Base-by-base conservation (phyloP, 2,329 filamentous ascomycete genomes). In the Gnomoniopsis sp. region DNA sequence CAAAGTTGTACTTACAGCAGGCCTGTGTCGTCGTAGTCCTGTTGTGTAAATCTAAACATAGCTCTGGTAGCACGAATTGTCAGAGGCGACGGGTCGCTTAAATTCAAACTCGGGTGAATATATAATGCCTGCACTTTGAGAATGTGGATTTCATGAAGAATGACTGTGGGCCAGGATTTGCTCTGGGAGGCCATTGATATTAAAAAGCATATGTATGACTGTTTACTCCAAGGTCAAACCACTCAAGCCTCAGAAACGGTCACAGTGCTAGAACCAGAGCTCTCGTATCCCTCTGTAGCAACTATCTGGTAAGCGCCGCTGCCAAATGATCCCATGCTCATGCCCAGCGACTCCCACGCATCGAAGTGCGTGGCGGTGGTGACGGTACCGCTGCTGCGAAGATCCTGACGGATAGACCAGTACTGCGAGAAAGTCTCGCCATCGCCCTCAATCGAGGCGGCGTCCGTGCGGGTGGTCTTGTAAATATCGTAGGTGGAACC, bases 221-320 rank as follows among this genome's bases (percentile, higher is more conserved):
- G 17, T 11, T 14, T 11, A 22, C 49, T 15, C 33, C 36, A 15
- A 41, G 4, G 6, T 22, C 43, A 19, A 22, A 3, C 43, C 21
- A 11, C 10, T 46, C 43, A 22, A 46, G 3, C 21, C 46, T 48
- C 38, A 23, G 53, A 49, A 38, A 73, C 68, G 7, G 64, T 68
- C 57, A 83, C 78, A 41, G 67, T 70, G 49, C 79, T 71, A 44
- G 71, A 74, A 12, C 80, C 80, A 62, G 70, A 76, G 68, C 78
- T 80, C 61, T 75, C 73, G 69, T 82, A 81, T 2, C 78, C 79
- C 70, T 82, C 79, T 2, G 77, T 80, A 4, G 79, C 79, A 8
- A 81, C 69, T 58, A 84, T 81, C 75, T 78, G 75, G 71, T 83
- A 83, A 33, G 53, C 53, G 17, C 53, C 53, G 8, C 44, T 47